phyloP scores from a whole-genome alignment of 495 filamentous ascomycete species.

The Hypoxylon fuscum region DNA sequence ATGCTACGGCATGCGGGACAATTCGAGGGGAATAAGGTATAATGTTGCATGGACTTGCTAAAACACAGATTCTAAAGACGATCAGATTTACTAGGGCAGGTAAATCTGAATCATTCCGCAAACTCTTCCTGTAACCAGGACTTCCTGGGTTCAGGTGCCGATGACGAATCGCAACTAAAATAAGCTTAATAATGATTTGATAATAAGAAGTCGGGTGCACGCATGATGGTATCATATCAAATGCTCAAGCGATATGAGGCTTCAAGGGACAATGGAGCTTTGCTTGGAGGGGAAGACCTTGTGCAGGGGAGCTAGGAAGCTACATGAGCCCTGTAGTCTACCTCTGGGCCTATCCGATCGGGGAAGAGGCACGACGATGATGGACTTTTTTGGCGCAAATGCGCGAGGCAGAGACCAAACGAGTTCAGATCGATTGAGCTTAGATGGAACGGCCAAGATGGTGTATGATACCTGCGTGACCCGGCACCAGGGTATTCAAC shows the following conservation, averaged over 20 bases:
- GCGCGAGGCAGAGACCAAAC: conserved; percentile 29
- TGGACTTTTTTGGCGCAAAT: conserved; percentile 24
- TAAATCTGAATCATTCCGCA: conserved; percentile 28
- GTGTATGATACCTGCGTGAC: conserved; percentile 33
- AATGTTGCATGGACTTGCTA: conserved; percentile 22
- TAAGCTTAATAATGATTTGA: conserved; percentile 32
- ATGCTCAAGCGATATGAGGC: conserved; percentile 28
- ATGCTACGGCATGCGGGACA: conserved; percentile 31
- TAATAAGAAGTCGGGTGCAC: conserved; percentile 28
- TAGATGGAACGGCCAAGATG: conserved; percentile 26
- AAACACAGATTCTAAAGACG: conserved; percentile 34
- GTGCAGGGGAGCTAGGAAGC: conserved; percentile 34
- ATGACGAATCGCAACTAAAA: conserved; percentile 31
- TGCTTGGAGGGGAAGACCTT: conserved; percentile 26
- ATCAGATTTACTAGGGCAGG: conserved; percentile 26
- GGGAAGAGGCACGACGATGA: conserved; percentile 33
- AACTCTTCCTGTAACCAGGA: conserved; percentile 32
- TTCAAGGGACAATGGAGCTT: conserved; percentile 28
- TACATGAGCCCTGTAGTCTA: conserved; percentile 29
- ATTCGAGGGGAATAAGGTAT: conserved; percentile 30
- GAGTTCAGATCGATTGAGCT: conserved; percentile 30
- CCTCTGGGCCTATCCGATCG: conserved; percentile 36
- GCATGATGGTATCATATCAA: conserved; percentile 34
- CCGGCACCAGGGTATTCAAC: conserved; percentile 31
- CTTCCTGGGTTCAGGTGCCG: conserved; percentile 34